A percentile compares a stretch with the other conserved stretches of the same genome.
These are phyloP conservation scores for Clarireedia homoeocarpa DNA, from an alignment of 2,329 filamentous ascomycete species.

Conservation along the genomic window DNA sequence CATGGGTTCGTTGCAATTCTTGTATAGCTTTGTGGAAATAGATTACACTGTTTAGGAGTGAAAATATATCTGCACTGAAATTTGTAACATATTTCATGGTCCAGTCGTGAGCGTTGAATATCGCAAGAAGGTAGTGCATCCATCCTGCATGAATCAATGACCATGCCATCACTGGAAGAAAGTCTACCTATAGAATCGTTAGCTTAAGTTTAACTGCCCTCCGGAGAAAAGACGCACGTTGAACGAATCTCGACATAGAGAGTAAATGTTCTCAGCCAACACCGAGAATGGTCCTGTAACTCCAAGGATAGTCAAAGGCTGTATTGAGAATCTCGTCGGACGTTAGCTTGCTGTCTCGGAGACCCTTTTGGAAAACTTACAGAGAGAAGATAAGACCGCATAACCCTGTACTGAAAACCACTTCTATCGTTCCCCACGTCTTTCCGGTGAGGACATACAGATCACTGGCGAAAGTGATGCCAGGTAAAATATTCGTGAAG, in stretches of 20 bases:
- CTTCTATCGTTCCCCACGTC: slow-evolving; percentile 59
- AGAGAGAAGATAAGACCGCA: slow-evolving; percentile 56
- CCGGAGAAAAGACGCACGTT: too few relatives aligned
- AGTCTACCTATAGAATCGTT: slow-evolving; percentile 36
- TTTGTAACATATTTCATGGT: slow-evolving; percentile 64
- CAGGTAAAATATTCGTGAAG: too few relatives aligned
- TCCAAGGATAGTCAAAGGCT: too few relatives aligned
- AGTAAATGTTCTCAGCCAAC: too few relatives aligned
- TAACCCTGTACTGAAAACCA: slow-evolving; percentile 57
- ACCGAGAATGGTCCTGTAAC: too few relatives aligned
- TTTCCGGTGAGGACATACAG: slow-evolving; percentile 53
- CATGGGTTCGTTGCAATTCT: neutral
- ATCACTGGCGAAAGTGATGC: slow-evolving; percentile 33
- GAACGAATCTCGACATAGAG: too few relatives aligned
- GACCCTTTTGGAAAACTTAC: slow-evolving; percentile 28
- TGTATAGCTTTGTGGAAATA: neutral
- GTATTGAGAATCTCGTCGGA: too few relatives aligned
- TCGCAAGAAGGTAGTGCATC: slow-evolving; percentile 56
- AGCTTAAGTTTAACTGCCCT: too few relatives aligned
- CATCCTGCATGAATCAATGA: slow-evolving; percentile 56
- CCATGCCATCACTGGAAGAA: slow-evolving; percentile 63
- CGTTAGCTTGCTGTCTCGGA: too few relatives aligned
- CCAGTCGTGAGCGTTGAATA: slow-evolving; percentile 62
- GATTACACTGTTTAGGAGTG: neutral
- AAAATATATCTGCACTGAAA: slow-evolving; percentile 50